Conservation (phyloP, 495 filamentous ascomycete genomes). For the Penicillium ucsense region DNA sequence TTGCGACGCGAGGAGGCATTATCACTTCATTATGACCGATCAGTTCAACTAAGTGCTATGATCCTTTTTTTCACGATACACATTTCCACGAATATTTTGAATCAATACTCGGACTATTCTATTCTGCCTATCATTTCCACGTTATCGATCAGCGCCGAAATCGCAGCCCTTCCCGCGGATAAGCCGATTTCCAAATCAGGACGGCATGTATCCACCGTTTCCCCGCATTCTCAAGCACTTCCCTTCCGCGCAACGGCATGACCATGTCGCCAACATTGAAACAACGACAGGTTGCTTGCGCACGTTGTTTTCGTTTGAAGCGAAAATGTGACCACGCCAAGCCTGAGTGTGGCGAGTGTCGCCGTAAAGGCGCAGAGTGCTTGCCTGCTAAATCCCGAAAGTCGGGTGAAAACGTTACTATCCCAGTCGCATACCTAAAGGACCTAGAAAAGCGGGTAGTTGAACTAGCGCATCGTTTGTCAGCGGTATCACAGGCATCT, state of each 20-base stretch:
- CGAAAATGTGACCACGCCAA: conserved; percentile 28
- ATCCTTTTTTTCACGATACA: too few relatives aligned
- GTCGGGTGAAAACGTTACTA: conserved; percentile 20
- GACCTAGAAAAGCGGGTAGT: conserved; percentile 19
- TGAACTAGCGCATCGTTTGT: conserved; percentile 10
- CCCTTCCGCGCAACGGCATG: neutral
- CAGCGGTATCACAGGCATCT: neutral
- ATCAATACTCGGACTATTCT: too few relatives aligned
- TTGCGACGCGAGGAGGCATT: too few relatives aligned
- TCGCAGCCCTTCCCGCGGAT: too few relatives aligned
- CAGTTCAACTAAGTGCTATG: too few relatives aligned
- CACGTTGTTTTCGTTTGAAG: conserved; percentile 26
- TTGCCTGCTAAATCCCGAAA: conserved; percentile 20
- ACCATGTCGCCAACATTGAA: conserved; percentile 21
- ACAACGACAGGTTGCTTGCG: conserved; percentile 22
- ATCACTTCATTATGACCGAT: too few relatives aligned
- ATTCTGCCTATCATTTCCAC: too few relatives aligned
- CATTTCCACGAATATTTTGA: too few relatives aligned
- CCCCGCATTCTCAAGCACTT: conserved; percentile 9
- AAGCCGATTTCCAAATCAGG: too few relatives aligned
- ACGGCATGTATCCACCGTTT: neutral
- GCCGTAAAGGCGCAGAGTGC: conserved; percentile 24
- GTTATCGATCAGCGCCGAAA: too few relatives aligned
- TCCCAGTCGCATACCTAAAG: conserved; percentile 23
- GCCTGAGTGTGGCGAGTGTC: conserved; percentile 25